These are phyloP conservation scores for Dissophora globulifera DNA, from an alignment of 192 early-diverging fungal genomes.

Conservation along the genomic window DNA sequence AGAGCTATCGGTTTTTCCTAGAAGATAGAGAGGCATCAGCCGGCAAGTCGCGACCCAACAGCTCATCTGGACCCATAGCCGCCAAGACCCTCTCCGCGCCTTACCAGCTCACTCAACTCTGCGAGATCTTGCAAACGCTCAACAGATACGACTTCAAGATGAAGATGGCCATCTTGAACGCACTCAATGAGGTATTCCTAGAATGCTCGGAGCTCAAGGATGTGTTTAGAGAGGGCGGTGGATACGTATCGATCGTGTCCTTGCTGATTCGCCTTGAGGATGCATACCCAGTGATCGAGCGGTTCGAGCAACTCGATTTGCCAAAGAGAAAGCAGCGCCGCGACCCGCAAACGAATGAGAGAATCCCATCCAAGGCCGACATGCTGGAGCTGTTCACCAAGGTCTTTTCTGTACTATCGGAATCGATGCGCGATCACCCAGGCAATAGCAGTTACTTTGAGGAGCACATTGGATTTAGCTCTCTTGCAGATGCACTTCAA, in stretches of 20 bases:
- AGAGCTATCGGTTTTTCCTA: conserved; percentile 51
- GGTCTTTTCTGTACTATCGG: conserved; percentile 61
- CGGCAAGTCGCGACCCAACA: conserved; percentile 16
- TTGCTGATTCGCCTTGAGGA: conserved; percentile 65
- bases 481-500: conserved; percentile 66
- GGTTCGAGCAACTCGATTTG: conserved; percentile 23
- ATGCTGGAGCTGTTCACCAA: conserved; percentile 56
- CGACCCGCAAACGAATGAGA: conserved; percentile 38
- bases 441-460: conserved; percentile 61
- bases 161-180: conserved; percentile 65
- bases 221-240: conserved; percentile 68
- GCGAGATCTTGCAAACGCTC: conserved; percentile 68
- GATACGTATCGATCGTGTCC: conserved; percentile 69
- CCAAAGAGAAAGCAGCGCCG: conserved; percentile 23
- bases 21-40: conserved; percentile 33
- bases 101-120: conserved; percentile 64
- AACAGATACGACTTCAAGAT: conserved; percentile 64
- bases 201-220: conserved; percentile 61
- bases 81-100: conserved; percentile 41
- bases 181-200: conserved; percentile 60
- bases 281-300: conserved; percentile 48
- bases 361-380: conserved; percentile 43
- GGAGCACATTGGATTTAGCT: conserved; percentile 62
- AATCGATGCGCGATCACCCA: conserved; percentile 62
- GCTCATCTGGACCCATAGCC: conserved; percentile 13